Evolutionary conservation across 2,329 filamentous ascomycete species (phyloP), one percentile per base, ranked within the genome.

Genomic region (Juglanconis sp.): DNA sequence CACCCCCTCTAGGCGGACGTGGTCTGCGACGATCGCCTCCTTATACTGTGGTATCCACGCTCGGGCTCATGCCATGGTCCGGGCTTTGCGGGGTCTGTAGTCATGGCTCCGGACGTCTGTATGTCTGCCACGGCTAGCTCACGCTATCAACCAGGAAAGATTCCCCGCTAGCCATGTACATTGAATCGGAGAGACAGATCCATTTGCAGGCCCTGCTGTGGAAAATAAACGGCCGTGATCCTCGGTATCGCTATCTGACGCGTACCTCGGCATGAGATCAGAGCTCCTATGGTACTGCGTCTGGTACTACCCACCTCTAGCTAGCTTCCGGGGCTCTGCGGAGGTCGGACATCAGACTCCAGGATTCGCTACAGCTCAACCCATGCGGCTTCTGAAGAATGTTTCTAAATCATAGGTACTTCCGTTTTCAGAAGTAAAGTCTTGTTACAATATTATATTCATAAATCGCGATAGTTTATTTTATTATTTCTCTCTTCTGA

Each of bases 231-330:
- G 24, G 24, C 24, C 24, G 24, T 42, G 10, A 3, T 42, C 38
- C n/a, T 7, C 38, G 10, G n/a, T 4, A 13, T 42, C 5, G 38
- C 50, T 13, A 24, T 30, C 36, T n/a, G 5, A 9, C 35, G 13
- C n/a, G 32, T 63, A 35, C 61, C 61, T 60, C 57, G 61, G 61
- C 61, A 55, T 48, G 53, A 49, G 24, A 54, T 46, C 46, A 57
- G 36, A 35, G 44, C 34, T 24, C 2, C 31, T 10, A 32, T 30
- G 5, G n/a, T 42, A 11, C 6, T 42, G n/a, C 38, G n/a, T 38
- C 7, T 38, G 36, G n/a, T 4, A 10, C 9, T 42, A 11, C n/a
- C 38, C 17, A 24, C 17, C 17, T 24, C 17, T 24, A 24, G 17
- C 17, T 24, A 24, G 17, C 17, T 24, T 24, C 17, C 17, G 17